Conservation (phyloP, 2,329 filamentous ascomycete genomes). For the Blastomyces parvus region DNA sequence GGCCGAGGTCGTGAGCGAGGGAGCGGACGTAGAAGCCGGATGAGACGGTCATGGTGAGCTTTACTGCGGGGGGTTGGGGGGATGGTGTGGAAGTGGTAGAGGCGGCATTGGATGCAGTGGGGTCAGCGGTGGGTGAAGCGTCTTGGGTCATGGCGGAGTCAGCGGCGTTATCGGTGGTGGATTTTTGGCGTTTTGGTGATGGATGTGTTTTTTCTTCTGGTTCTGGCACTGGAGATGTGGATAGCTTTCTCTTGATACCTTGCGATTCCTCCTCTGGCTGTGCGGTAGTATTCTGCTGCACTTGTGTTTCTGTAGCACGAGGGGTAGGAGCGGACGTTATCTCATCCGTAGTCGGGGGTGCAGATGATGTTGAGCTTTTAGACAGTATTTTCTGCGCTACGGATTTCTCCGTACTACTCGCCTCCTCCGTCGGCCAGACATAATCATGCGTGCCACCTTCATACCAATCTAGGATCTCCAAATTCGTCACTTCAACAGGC, state of each 20-base stretch:
- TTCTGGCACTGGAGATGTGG: neutral
- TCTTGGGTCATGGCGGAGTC: neutral
- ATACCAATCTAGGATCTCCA: constrained; percentile 75
- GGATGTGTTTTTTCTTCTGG: neutral
- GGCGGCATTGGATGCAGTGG: neutral
- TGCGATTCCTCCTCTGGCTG: constrained; percentile 1
- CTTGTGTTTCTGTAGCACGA: constrained; percentile 20
- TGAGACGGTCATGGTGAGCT: constrained; percentile 81
- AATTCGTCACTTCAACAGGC: constrained; percentile 63
- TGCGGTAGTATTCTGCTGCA: constrained; percentile 17
- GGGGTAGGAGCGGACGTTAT: neutral
- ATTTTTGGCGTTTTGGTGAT: constrained; percentile 9
- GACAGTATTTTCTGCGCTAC: constrained; percentile 59
- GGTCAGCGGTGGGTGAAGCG: neutral
- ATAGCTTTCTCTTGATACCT: neutral
- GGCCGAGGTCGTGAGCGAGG: constrained; percentile 82
- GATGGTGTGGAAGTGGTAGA: constrained; percentile 10
- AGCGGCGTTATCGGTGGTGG: neutral
- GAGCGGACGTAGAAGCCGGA: constrained; percentile 96
- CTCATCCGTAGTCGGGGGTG: neutral
- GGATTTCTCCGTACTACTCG: constrained; percentile 62
- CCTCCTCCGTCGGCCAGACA: constrained; percentile 71
- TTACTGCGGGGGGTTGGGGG: constrained; percentile 56
- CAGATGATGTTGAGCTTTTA: constrained; percentile 24
- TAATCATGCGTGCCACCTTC: constrained; percentile 72